These are phyloP conservation scores for Phytophthora uliginosa DNA, from an alignment of 352 stramenopile genomes.

Conservation along the genomic window DNA sequence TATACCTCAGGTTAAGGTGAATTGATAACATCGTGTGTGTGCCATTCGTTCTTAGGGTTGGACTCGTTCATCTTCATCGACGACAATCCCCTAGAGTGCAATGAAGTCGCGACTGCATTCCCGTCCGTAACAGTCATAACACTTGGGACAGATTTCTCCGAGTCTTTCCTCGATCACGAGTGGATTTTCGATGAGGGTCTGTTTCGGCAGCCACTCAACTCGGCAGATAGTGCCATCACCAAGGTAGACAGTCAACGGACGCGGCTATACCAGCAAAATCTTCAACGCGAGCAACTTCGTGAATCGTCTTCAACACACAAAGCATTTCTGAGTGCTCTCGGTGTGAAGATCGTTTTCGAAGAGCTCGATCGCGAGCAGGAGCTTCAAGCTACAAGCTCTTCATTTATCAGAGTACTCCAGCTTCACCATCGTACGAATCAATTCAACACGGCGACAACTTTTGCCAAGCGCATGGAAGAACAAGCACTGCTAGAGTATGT, in stretches of 20 bases:
- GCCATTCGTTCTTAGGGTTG: conserved; percentile 37
- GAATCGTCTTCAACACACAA: conserved; percentile 46
- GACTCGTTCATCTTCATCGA: conserved; percentile 83
- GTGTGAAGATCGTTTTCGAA: conserved; percentile 77
- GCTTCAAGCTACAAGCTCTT: conserved; percentile 21
- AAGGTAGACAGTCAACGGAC: conserved; percentile 64
- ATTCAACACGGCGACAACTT: conserved; percentile 74
- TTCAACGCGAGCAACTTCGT: conserved; percentile 45
- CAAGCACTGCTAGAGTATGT: conserved; percentile 43
- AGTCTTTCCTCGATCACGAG: conserved; percentile 49
- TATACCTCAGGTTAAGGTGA: not conserved
- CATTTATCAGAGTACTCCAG: conserved; percentile 61
- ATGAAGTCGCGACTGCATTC: conserved; percentile 58
- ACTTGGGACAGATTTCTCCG: conserved; percentile 48
- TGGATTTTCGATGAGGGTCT: conserved; percentile 62
- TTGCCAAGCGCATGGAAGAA: conserved; percentile 51
- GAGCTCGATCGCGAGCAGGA: conserved; percentile 38
- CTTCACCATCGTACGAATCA: conserved; percentile 81
- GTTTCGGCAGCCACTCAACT: conserved; percentile 1
- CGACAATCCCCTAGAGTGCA: conserved; percentile 78
- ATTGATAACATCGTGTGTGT: not conserved
- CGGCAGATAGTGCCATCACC: conserved; percentile 21
- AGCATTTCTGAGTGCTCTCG: conserved; percentile 75
- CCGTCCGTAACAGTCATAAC: conserved; percentile 63
- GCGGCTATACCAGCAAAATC: conserved; percentile 68